Base-by-base conservation (phyloP, 2,329 filamentous ascomycete species). In the Calonectria pseudoturangicola region DNA sequence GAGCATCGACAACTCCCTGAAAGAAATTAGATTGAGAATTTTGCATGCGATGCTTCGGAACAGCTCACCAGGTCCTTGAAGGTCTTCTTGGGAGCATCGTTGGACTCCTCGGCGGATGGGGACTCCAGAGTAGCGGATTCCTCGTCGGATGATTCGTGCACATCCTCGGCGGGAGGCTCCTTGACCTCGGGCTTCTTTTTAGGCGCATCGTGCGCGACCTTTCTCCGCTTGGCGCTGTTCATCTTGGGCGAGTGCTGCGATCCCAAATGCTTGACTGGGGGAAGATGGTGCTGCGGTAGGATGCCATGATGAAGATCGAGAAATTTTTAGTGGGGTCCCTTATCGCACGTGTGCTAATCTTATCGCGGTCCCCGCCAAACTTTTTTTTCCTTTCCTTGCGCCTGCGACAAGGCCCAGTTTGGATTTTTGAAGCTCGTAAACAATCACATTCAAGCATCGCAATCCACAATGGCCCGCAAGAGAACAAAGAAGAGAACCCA, bases 401-500 rank as follows among this genome's bases (percentile, higher is more conserved):
- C 76, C 76, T 79, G 73, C 76, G 73, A 77, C 73, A 56, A 51
- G 72, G 60, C 54, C 60, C 69, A 73, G 73, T 66, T 10, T 45
- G 45, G 66, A 60, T 66, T 72, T 69, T 75, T 66, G 71, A 72
- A 71, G 66, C 76, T 70, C 51, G 47, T 58, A 27, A 48, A 30
- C 45, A 71, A 62, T 64, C 70, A 74, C 68, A 73, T 62, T 50
- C 73, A 47, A 74, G 2, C 71, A 73, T 41, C 72, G 45, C 75
- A 72, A 74, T 72, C 72, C 76, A 81, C 73, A 80, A 98, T 98
- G 96, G 95, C 94, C 43, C 93, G 93, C 84, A 90, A 90, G 86
- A 89, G 95, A 81, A 92, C 92, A 65, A 98, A 98, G 88, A 98
- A 96, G 90, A 92, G 95, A 83, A 98, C 96, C 73, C 95, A 98